A percentile compares a stretch with the other conserved stretches of the same genome.
Conservation (phyloP, 768 basidiomycete species). For the Hygrocybe coccinea region DNA sequence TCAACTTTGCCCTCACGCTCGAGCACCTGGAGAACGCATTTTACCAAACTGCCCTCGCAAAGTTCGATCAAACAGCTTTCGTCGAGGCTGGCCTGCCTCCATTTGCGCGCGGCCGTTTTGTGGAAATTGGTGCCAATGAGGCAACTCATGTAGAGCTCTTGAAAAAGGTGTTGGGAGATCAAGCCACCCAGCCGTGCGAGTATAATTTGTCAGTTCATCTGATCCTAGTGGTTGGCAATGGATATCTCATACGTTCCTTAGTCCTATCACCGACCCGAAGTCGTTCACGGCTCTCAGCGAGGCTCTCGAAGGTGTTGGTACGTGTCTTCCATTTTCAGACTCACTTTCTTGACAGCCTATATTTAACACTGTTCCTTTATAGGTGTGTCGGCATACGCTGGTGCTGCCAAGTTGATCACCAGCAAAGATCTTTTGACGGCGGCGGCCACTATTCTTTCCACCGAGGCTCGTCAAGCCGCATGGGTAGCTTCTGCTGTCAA, state of each 20-base stretch:
- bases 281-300: conserved; percentile 43
- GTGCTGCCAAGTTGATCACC: neutral
- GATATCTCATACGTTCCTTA: conserved; percentile 9
- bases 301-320: conserved; percentile 49
- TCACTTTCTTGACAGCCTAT: conserved; percentile 48
- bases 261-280: conserved; percentile 40
- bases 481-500: conserved; percentile 45
- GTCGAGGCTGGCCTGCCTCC: conserved; percentile 38
- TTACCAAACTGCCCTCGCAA: conserved; percentile 37
- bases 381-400: neutral
- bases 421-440: conserved; percentile 43
- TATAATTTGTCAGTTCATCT: conserved; percentile 28
- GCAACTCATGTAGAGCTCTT: conserved; percentile 39
- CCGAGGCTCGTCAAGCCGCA: conserved; percentile 48
- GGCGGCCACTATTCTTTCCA: conserved; percentile 57
- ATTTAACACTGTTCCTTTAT: conserved; percentile 25
- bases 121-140: conserved; percentile 49
- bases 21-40: conserved; percentile 46
- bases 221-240: neutral
- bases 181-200: conserved; percentile 33
- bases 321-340: conserved; percentile 41
- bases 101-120: conserved; percentile 45
- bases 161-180: conserved; percentile 30
- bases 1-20: conserved; percentile 43
- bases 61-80: conserved; percentile 41